phyloP scores from a whole-genome alignment of 148 eudicot genomes.

The Euryodendron excelsum region DNA sequence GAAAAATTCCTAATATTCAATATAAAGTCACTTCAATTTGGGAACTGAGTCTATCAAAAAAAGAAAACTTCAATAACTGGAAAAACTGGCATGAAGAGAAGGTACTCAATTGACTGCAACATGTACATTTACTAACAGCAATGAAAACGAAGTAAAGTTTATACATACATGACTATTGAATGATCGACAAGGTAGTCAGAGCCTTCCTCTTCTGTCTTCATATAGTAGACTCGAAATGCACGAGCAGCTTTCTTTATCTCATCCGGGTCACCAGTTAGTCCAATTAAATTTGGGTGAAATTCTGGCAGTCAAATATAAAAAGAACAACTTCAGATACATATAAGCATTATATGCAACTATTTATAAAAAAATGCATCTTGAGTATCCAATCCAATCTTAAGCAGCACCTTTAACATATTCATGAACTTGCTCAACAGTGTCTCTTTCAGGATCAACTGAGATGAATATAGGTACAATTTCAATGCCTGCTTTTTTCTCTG shows the following conservation, averaged over 20 bases:
- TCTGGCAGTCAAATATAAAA: constrained; percentile 37
- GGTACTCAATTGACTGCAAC: background rate
- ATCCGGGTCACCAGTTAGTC: constrained; percentile 80
- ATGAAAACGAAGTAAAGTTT: background rate
- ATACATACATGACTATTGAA: constrained; percentile 89
- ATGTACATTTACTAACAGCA: background rate
- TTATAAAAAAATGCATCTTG: background rate
- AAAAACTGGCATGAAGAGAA: background rate
- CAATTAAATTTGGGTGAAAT: constrained; percentile 87
- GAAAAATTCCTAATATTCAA: background rate
- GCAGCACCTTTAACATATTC: constrained; percentile 79
- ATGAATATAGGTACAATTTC: constrained; percentile 84
- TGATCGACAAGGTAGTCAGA: constrained; percentile 98
- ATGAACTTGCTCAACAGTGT: constrained; percentile 89
- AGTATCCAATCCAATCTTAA: background rate
- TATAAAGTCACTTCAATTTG: background rate
- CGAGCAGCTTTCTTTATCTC: constrained; percentile 89
- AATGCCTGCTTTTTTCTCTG: constrained; percentile 71
- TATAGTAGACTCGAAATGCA: constrained; percentile 88
- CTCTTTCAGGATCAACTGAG: constrained; percentile 99
- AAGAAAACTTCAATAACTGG: background rate
- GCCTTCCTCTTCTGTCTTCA: constrained; percentile 95
- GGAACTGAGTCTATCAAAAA: background rate
- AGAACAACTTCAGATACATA: background rate
- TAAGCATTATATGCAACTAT: background rate